Percentiles rank a stretch among this genome's conserved stretches.
Evolutionary conservation across 768 basidiomycete species (phyloP).

Genomic region (Glaciozyma martinii): DNA sequence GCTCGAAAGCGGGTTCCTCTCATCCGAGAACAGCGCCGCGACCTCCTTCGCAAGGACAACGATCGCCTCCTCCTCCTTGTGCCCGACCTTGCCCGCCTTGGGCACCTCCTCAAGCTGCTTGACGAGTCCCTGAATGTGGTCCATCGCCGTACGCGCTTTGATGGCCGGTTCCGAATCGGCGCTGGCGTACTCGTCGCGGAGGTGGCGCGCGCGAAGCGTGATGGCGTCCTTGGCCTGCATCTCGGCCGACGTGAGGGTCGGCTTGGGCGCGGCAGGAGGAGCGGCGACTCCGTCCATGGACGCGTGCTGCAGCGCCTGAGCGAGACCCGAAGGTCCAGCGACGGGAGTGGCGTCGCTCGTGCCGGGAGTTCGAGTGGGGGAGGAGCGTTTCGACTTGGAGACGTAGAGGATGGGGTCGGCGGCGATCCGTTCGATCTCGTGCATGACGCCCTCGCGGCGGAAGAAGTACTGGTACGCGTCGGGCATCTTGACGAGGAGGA

Average conservation of each 20-base stretch:
- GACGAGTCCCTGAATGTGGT: conserved; percentile 53
- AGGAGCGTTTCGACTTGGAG: conserved; percentile 40
- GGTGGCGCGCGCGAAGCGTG: conserved; percentile 79
- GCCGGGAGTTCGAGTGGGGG: not conserved
- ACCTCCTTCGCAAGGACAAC: conserved; percentile 58
- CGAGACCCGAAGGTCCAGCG: conserved; percentile 10
- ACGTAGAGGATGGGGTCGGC: conserved; percentile 50
- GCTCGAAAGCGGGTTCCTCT: conserved; percentile 63
- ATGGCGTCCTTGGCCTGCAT: conserved; percentile 61
- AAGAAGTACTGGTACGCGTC: conserved; percentile 78
- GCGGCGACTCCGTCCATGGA: conserved; percentile 15
- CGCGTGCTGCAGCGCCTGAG: conserved; percentile 24
- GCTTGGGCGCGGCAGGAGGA: conserved; percentile 2
- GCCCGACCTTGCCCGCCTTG: not conserved
- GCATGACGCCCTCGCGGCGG: conserved; percentile 89
- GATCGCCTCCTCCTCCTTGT: conserved; percentile 55
- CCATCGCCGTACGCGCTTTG: conserved; percentile 50
- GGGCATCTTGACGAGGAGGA: conserved; percentile 75
- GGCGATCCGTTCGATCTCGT: conserved; percentile 78
- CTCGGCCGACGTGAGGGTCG: conserved; percentile 47
- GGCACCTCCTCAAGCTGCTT: conserved; percentile 48
- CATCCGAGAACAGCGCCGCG: conserved; percentile 66
- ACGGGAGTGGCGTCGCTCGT: conserved; percentile 3
- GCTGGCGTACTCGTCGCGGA: conserved; percentile 67
- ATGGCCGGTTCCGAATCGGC: conserved; percentile 32